Conservation (phyloP, 2,329 filamentous ascomycete genomes). For the Aureobasidium sp. region DNA sequence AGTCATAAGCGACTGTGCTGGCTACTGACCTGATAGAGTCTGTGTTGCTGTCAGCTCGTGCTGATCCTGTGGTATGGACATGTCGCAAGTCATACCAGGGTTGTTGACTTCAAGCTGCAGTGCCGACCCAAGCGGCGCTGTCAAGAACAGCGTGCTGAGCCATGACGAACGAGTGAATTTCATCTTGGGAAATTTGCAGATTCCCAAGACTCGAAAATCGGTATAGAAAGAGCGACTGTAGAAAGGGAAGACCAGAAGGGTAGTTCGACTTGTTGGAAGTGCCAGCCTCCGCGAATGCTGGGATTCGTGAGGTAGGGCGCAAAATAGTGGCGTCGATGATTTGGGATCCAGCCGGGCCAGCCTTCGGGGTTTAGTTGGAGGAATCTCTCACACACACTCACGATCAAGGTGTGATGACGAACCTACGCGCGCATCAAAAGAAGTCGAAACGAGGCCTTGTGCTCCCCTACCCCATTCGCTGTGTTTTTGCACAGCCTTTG, state of each 20-base stretch:
- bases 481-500: slow-evolving; percentile 10
- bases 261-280: neutral
- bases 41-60: neutral
- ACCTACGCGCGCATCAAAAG: neutral
- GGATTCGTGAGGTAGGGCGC: neutral
- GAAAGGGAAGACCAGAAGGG: neutral
- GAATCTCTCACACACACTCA: neutral
- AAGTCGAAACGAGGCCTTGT: slow-evolving; percentile 1
- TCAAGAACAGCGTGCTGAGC: neutral
- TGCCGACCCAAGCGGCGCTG: slow-evolving; percentile 5
- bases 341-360: neutral
- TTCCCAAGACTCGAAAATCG: neutral
- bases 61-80: neutral
- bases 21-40: slow-evolving; percentile 28
- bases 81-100: slow-evolving; percentile 1
- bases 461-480: no score
- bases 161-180: neutral
- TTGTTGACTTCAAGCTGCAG: slow-evolving; percentile 6
- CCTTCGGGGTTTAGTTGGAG: neutral
- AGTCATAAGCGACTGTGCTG: slow-evolving; percentile 25
- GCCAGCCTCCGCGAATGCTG: neutral
- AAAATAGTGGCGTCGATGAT: neutral
- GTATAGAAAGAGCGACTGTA: neutral
- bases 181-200: neutral
- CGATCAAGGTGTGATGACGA: slow-evolving; percentile 13